Percentiles rank a stretch among this genome's conserved stretches.
These are phyloP conservation scores for Microstroma glucosiphilum DNA, from an alignment of 1,284 basidiomycete species.

Conservation along the genomic window DNA sequence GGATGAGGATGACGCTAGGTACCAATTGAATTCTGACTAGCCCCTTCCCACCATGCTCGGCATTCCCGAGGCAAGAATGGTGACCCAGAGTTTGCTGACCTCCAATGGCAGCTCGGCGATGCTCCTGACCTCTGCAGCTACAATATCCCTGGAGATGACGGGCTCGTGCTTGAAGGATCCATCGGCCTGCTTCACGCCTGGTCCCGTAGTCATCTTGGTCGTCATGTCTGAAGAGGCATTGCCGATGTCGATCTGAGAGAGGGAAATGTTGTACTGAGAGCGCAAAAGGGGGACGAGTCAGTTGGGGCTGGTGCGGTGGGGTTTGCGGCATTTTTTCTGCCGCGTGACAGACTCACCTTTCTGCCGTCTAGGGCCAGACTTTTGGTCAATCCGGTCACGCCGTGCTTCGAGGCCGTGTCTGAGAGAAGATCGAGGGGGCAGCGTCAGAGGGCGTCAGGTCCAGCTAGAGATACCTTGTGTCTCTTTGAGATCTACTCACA, in stretches of 20 bases:
- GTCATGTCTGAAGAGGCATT: conserved; percentile 40
- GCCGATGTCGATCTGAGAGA: conserved; percentile 37
- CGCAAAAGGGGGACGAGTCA: background rate
- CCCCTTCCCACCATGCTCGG: conserved; percentile 34
- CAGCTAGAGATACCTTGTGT: background rate
- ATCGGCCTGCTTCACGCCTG: conserved; percentile 32
- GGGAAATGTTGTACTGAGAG: conserved; percentile 24
- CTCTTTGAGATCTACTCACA: conserved; percentile 11
- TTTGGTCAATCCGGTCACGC: conserved; percentile 33
- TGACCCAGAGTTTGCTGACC: conserved; percentile 24
- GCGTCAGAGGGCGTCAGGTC: background rate
- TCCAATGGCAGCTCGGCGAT: conserved; percentile 33
- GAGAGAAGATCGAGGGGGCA: background rate
- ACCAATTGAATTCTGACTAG: conserved; percentile 3
- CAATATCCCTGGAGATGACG: conserved; percentile 30
- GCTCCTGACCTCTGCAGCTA: conserved; percentile 30
- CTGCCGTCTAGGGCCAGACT: conserved; percentile 33
- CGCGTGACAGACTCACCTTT: conserved; percentile 1
- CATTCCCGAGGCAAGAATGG: conserved; percentile 34
- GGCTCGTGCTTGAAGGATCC: conserved; percentile 29
- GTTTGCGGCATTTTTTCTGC: conserved; percentile 5
- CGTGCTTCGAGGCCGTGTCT: conserved; percentile 38
- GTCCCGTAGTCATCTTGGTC: conserved; percentile 24
- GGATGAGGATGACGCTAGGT: too few species aligned
- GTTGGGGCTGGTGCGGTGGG: background rate